Evolutionary conservation across 225 moss, liverwort and hornwort genomes (phyloP).

Genomic region (Takakia lepidozioides): DNA sequence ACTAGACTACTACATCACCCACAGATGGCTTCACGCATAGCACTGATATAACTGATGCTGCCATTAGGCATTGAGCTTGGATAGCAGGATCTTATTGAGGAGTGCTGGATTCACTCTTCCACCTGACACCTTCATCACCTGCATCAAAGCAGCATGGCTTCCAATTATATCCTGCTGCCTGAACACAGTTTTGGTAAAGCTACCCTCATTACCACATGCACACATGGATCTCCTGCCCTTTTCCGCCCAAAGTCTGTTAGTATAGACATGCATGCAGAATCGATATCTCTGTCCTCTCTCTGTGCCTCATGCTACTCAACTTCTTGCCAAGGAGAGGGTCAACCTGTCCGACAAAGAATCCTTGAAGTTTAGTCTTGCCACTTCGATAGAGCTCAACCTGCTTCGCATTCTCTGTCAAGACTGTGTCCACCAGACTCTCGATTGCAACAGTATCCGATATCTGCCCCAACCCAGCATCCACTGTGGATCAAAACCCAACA

Average conservation of each 20-base stretch:
- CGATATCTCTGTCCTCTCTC: too few relatives aligned
- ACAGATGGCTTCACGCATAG: background rate
- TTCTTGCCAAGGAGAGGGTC: background rate
- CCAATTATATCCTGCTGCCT: too few relatives aligned
- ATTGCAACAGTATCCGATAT: conserved; percentile 74
- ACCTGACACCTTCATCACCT: conserved; percentile 95
- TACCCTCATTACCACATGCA: too few relatives aligned
- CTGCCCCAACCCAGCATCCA: too few relatives aligned
- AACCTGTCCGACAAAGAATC: conserved; percentile 98
- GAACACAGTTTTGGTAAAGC: too few relatives aligned
- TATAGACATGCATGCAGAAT: too few relatives aligned
- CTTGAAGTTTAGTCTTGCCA: conserved; percentile 93
- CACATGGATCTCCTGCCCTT: too few relatives aligned
- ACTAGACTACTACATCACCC: background rate
- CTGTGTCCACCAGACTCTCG: conserved; percentile 75
- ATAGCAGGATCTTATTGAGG: conserved; percentile 80
- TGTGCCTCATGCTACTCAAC: too few relatives aligned
- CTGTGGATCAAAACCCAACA: too few relatives aligned
- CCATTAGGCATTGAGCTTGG: conserved; percentile 65
- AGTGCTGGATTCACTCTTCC: conserved; percentile 86
- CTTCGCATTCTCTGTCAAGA: conserved; percentile 69
- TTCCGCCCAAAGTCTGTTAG: too few relatives aligned
- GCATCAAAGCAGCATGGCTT: conserved; percentile 3
- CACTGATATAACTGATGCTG: background rate
- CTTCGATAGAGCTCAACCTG: conserved; percentile 87